A percentile compares a stretch with the other conserved stretches of the same genome.
Evolutionary conservation across 2,329 filamentous ascomycete species (phyloP).

Genomic region (Aspergillus oerlinghausenensis): DNA sequence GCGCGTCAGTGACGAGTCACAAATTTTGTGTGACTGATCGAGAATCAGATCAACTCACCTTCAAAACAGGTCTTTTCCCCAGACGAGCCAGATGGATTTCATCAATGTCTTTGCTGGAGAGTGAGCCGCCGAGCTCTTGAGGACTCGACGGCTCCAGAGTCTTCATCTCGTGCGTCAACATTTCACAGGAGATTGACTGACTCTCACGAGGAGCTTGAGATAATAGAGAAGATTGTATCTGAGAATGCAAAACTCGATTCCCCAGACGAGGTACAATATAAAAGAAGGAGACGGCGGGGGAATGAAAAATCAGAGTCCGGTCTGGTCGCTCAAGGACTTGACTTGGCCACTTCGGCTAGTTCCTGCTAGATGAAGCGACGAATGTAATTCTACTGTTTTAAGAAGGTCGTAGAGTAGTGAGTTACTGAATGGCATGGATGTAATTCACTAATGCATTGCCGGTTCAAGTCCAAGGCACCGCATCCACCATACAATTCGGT

Average conservation of each 20-base stretch:
- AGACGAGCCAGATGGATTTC: conserved; percentile 46
- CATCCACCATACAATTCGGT: background rate
- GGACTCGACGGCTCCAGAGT: conserved; percentile 3
- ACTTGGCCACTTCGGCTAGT: background rate
- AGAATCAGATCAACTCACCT: conserved; percentile 19
- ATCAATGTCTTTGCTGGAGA: conserved; percentile 27
- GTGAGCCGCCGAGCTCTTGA: conserved; percentile 10
- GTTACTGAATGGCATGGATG: background rate
- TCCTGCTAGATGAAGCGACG: background rate
- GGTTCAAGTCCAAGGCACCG: background rate
- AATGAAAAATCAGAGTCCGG: background rate
- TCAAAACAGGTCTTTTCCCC: conserved; percentile 49
- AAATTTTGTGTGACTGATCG: background rate
- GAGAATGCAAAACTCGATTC: background rate
- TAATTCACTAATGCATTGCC: background rate
- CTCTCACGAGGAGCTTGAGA: background rate
- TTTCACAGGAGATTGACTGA: background rate
- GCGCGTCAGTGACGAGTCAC: background rate
- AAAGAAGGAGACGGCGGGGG: background rate
- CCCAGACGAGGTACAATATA: background rate
- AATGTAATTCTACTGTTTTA: background rate
- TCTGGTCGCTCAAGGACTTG: background rate
- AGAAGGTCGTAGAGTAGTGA: background rate
- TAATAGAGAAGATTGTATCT: background rate
- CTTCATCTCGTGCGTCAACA: background rate